phyloP scores from a whole-genome alignment of 768 basidiomycete genomes.

The Rhodocollybia butyracea region DNA sequence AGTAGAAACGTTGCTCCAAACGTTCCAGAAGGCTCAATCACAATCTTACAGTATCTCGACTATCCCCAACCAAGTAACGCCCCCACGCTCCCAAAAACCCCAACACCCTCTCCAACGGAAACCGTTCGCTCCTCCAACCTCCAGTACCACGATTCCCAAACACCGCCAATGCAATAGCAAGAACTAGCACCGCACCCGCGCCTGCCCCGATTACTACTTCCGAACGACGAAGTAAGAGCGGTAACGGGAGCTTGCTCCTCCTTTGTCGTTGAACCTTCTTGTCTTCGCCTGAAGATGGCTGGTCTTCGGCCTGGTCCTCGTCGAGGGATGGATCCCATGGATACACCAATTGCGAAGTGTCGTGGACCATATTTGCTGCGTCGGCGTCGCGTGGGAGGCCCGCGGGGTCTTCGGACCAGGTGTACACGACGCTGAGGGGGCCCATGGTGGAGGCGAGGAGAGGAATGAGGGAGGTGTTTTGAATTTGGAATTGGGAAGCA shows the following conservation, averaged over 20 bases:
- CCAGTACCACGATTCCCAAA: conserved; percentile 29
- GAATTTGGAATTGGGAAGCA: too few relatives aligned
- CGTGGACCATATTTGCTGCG: conserved; percentile 58
- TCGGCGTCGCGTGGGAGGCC: conserved; percentile 48
- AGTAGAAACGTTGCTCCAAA: too few relatives aligned
- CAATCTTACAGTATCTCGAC: too few relatives aligned
- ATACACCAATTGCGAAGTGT: conserved; percentile 55
- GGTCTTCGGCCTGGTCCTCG: conserved; percentile 15
- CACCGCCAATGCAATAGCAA: conserved; percentile 68
- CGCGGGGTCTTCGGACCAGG: conserved; percentile 56
- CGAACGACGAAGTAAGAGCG: conserved; percentile 6
- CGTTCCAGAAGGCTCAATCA: too few relatives aligned
- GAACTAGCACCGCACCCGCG: conserved; percentile 60
- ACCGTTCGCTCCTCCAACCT: neutral
- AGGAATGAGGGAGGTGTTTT: conserved; percentile 57
- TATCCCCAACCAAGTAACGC: too few relatives aligned
- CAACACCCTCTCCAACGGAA: neutral
- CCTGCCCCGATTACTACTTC: conserved; percentile 17
- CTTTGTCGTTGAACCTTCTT: conserved; percentile 13
- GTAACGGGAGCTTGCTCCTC: too few relatives aligned
- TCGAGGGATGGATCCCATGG: conserved; percentile 37
- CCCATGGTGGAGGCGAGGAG: conserved; percentile 64
- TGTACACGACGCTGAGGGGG: conserved; percentile 71
- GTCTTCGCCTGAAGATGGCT: conserved; percentile 10
- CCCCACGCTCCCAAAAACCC: neutral